Evolutionary conservation across 2,329 filamentous ascomycete species (phyloP), one percentile per base, ranked within the genome.

Genomic region (Fusarium keratoplasticum): DNA sequence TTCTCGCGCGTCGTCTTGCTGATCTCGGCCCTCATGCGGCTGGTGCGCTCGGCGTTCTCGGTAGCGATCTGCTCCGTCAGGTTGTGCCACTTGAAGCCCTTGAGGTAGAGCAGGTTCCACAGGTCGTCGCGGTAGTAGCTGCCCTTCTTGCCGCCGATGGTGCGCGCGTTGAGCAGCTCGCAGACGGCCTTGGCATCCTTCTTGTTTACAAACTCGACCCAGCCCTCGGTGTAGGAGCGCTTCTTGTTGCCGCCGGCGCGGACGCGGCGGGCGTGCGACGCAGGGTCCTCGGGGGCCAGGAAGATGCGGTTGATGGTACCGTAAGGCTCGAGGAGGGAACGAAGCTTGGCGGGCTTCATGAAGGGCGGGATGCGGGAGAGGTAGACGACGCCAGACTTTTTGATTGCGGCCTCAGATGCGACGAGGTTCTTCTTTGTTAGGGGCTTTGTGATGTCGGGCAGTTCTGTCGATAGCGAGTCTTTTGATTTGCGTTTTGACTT

Each of bases 91-190:
- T 96, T 96, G 85, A 96, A 96, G 2, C 93, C 94, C 72, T 90
- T 92, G 71, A 97, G 84, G 79, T 97, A 97, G 70, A 93, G 88
- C 72, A 96, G 85, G 77, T 93, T 95, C 94, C 94, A 97, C 52
- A 97, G 88, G 81, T 97, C 94, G 81, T 97, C 94, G 77, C 93
- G 90, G 84, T 96, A 97, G 81, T 93, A 95, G 58, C 89, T 90
- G 14, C 94, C 89, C 84, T 97, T 97, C 84, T 95, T 95, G 29
- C 94, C 94, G 60, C 94, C 94, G 68, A 96, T 93, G 14, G 89
- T 94, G 72, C 89, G 89, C 47, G 93, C 92, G 80, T 97, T 97
- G 59, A 97, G 86, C 29, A 93, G 87, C 75, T 94, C 92, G 59
- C 91, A 93, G 0, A 90, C 92, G n/a, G 89, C 86, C 81, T 95